Conservation (phyloP, 331 rosid genomes). For the Pyrus hybrid region DNA sequence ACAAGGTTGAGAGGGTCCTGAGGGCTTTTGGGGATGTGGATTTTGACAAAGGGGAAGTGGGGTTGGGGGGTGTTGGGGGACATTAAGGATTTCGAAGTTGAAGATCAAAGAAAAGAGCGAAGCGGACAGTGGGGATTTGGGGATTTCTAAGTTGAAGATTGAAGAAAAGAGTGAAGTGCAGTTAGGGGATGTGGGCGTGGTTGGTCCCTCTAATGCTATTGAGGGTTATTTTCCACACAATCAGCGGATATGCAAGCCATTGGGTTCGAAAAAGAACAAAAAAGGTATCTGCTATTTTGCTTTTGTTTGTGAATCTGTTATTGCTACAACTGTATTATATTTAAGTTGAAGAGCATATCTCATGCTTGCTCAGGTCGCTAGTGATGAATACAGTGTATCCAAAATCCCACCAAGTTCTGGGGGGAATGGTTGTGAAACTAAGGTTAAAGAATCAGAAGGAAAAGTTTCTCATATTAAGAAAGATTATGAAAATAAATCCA, state of each 20-base stretch:
- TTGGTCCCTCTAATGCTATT: conserved; percentile 93
- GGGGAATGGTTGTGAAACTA: conserved; percentile 19
- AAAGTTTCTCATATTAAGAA: not conserved
- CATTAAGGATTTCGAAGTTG: conserved; percentile 50
- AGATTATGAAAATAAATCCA: conserved; percentile 24
- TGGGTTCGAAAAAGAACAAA: conserved; percentile 29
- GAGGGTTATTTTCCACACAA: conserved; percentile 79
- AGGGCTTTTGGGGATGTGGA: conserved; percentile 34
- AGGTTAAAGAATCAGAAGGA: conserved; percentile 21
- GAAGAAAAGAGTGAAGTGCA: conserved; percentile 48
- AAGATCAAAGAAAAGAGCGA: conserved; percentile 60
- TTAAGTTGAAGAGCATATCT: not conserved
- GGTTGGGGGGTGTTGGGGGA: conserved; percentile 32
- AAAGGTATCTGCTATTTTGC: conserved; percentile 32
- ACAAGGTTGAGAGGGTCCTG: conserved; percentile 42
- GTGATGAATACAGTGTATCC: conserved; percentile 73
- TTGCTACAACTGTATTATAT: not conserved
- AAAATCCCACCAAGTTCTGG: conserved; percentile 35
- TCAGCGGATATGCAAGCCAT: conserved; percentile 24
- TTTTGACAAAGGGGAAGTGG: conserved; percentile 23
- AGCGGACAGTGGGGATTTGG: conserved; percentile 31
- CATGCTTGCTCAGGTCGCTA: conserved; percentile 19
- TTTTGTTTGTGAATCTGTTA: not conserved
- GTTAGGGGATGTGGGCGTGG: conserved; percentile 47
- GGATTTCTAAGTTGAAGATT: conserved; percentile 54